Conservation (phyloP, 768 basidiomycete species). For the Leccinum obscurum region DNA sequence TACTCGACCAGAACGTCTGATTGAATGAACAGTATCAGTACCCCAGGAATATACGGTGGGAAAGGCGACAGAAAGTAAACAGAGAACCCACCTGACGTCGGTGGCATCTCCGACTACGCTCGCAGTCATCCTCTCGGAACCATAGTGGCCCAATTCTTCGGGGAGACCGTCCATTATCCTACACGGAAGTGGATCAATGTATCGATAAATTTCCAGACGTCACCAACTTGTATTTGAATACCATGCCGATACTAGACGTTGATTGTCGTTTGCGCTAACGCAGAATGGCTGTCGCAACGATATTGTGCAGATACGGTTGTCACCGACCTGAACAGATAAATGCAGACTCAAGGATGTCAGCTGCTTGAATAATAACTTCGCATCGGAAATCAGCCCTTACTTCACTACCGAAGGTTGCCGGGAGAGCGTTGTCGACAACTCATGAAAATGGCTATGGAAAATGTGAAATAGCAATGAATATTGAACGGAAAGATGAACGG, state of each 20-base stretch:
- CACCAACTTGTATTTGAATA: constrained; percentile 53
- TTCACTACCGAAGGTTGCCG: constrained; percentile 78
- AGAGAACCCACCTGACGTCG: too few species aligned
- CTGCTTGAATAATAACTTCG: not conserved
- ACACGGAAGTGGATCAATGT: constrained; percentile 2
- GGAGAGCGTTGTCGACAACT: constrained; percentile 75
- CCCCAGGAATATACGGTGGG: too few species aligned
- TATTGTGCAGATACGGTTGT: not conserved
- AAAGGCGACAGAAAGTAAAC: too few species aligned
- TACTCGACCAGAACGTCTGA: too few species aligned
- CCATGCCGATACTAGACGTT: constrained; percentile 50
- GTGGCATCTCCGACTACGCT: too few species aligned
- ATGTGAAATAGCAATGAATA: constrained; percentile 3
- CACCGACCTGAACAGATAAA: constrained; percentile 70
- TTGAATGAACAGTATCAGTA: too few species aligned
- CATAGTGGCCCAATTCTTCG: constrained; percentile 69
- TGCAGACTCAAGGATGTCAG: constrained; percentile 57
- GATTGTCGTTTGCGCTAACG: constrained; percentile 55
- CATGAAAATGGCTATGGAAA: constrained; percentile 66
- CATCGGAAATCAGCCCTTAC: constrained; percentile 42
- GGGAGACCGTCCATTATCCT: constrained; percentile 77
- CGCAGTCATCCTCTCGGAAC: constrained; percentile 34
- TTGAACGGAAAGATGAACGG: constrained; percentile 17
- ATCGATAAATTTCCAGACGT: not conserved
- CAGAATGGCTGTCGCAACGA: not conserved